phyloP scores from a whole-genome alignment of 2,329 filamentous ascomycete species.

The Paradendryphiella salina region DNA sequence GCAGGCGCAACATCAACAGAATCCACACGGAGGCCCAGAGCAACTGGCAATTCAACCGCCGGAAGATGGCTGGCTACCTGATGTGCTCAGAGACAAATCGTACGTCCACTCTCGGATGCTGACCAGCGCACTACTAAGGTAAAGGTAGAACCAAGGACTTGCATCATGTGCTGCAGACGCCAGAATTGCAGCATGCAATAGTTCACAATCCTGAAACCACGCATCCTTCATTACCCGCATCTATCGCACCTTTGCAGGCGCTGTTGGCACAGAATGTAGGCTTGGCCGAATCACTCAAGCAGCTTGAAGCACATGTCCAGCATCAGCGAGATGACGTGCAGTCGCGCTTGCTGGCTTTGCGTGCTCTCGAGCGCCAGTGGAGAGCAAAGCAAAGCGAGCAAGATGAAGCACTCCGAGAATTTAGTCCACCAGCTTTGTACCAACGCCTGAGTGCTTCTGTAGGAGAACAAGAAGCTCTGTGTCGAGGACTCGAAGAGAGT shows the following conservation, averaged over 20 bases:
- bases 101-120: conserved; percentile 51
- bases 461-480: conserved; percentile 79
- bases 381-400: conserved; percentile 84
- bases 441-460: conserved; percentile 76
- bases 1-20: conserved; percentile 23
- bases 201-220: conserved; percentile 66
- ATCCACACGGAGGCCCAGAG: conserved; percentile 22
- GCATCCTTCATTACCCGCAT: conserved; percentile 71
- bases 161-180: conserved; percentile 66
- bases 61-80: conserved; percentile 76
- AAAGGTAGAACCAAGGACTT: conserved; percentile 73
- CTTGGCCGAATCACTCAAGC: conserved; percentile 65
- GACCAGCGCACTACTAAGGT: conserved; percentile 19
- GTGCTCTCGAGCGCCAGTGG: conserved; percentile 91
- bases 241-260: conserved; percentile 65
- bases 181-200: conserved; percentile 72
- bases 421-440: conserved; percentile 84
- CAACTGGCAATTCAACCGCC: conserved; percentile 35
- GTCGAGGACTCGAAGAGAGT: conserved; percentile 85
- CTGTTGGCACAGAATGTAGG: conserved; percentile 72
- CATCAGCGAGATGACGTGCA: conserved; percentile 72
- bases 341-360: conserved; percentile 77
- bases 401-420: conserved; percentile 80
- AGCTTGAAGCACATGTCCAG: conserved; percentile 62
- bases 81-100: conserved; percentile 78